A percentile compares a stretch with the other conserved stretches of the same genome.
Conservation (phyloP, 2,329 filamentous ascomycete species). For the Trichoderma hamatum region DNA sequence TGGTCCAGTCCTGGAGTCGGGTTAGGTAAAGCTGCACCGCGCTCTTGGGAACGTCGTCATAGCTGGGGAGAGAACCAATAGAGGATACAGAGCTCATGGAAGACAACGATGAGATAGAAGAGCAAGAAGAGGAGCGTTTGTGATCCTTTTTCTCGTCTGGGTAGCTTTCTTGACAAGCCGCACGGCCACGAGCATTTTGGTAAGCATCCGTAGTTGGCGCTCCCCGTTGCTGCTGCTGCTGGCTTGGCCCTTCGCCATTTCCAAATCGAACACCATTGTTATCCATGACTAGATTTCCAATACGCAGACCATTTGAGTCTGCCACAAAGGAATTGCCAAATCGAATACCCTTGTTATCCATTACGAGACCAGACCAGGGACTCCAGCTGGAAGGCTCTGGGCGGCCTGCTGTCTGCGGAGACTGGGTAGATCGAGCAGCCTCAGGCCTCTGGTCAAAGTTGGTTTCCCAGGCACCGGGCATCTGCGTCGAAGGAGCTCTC, state of each 20-base stretch:
- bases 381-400: constrained; percentile 13
- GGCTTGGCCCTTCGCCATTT: not conserved
- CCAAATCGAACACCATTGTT: constrained; percentile 42
- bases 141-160: constrained; percentile 28
- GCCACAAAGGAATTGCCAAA: constrained; percentile 49
- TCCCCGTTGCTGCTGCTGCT: not conserved
- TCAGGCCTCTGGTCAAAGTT: constrained; percentile 12
- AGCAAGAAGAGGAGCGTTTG: constrained; percentile 41
- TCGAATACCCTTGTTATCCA: constrained; percentile 49
- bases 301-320: constrained; percentile 50
- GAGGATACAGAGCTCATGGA: constrained; percentile 44
- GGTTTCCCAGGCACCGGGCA: constrained; percentile 35
- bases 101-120: constrained; percentile 42
- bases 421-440: not conserved
- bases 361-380: constrained; percentile 38
- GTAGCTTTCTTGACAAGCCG: not conserved
- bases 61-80: constrained; percentile 57
- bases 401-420: not conserved
- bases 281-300: constrained; percentile 50
- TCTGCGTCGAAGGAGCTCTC: constrained; percentile 29
- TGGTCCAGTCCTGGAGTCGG: constrained; percentile 53
- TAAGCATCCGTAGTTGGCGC: not conserved
- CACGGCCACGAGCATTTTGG: constrained; percentile 6
- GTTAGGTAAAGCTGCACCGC: constrained; percentile 48
- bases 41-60: constrained; percentile 55